Evolutionary conservation across 331 rosid species (phyloP), one percentile per base, ranked within the genome.

Genomic region (Quercus phellos): DNA sequence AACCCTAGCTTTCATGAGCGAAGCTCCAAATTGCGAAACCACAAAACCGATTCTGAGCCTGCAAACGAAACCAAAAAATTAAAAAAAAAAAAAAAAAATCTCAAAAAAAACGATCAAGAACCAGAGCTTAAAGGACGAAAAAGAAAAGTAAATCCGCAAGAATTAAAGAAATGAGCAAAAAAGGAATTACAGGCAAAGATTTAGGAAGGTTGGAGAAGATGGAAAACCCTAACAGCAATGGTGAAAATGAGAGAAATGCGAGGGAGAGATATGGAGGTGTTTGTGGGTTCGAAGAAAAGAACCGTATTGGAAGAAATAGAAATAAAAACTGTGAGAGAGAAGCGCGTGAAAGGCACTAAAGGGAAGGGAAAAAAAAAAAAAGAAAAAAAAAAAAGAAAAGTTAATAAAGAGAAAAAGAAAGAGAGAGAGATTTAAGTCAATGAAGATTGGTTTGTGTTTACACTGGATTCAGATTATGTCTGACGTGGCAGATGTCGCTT

Each of bases 281-380:
- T 8, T 38, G 12, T 38, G 46, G 50, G 46, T 68, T 13, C 72
- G 0, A 27, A 42, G 29, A 5, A 75, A 22, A 10, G 54, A 5
- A 53, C 81, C 55, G 32, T 61, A 63, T 4, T 0, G 1, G 2
- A 8, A 38, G 46, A 38, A 38, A 38, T 46, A 12, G 51, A 4
- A 53, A 30, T 72, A 22, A 13, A 16, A 11, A 27, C 42, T 0
- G 5, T 1, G 71, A 26, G 6, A 72, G 14, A 68, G 60, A 9
- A 60, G 85, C 76, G 86, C 78, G 86, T 81, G 82, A 78, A 43
- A 53, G 18, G 14, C 78, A 84, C 85, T 30, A 66, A 18, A 35
- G 42, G 10, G 42, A 35, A 35, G 42, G 8, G 9, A 0, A 1
- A 17, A 4, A 46, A 53, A 55, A 64, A 10, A 3, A n/a, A n/a